Percentiles rank a stretch among this genome's conserved stretches.
Evolutionary conservation across 2,329 filamentous ascomycete species (phyloP).

Genomic region (Ceratocystiopsis minuta): DNA sequence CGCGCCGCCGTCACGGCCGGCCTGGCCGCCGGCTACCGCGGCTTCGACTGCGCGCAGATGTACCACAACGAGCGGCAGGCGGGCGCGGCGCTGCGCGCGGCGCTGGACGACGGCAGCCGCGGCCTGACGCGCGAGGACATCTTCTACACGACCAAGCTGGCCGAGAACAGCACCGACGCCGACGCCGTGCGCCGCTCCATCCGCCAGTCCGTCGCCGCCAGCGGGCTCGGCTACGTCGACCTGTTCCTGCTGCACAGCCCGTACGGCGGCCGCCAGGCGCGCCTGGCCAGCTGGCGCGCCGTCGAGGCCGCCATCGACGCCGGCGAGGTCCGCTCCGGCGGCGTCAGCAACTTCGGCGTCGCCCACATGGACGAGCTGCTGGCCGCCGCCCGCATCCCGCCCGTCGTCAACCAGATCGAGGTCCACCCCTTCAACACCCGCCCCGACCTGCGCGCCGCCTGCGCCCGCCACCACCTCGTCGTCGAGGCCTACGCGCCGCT

Average conservation of each 20-base stretch:
- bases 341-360: slow-evolving; percentile 64
- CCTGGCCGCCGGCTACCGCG: slow-evolving; percentile 33
- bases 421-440: slow-evolving; percentile 71
- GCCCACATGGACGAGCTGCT: slow-evolving; percentile 57
- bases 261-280: slow-evolving; percentile 50
- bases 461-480: slow-evolving; percentile 46
- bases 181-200: slow-evolving; percentile 50
- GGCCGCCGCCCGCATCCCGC: slow-evolving; percentile 39
- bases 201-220: slow-evolving; percentile 42
- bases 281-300: slow-evolving; percentile 57
- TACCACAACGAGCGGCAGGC: slow-evolving; percentile 53
- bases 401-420: slow-evolving; percentile 66
- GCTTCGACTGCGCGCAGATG: slow-evolving; percentile 35
- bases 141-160: slow-evolving; percentile 67
- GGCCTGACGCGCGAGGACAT: slow-evolving; percentile 48
- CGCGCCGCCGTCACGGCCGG: slow-evolving; percentile 37
- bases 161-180: slow-evolving; percentile 45
- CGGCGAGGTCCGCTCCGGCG: slow-evolving; percentile 52
- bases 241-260: slow-evolving; percentile 66
- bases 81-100: slow-evolving; percentile 41
- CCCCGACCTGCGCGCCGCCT: slow-evolving; percentile 45
- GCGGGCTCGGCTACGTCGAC: slow-evolving; percentile 58
- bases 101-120: not conserved
- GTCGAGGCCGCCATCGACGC: slow-evolving; percentile 57
- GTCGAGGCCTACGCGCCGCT: slow-evolving; percentile 70